Evolutionary conservation across 345 rosid genomes (phyloP).

Genomic region (Raphanus raphanistrum): DNA sequence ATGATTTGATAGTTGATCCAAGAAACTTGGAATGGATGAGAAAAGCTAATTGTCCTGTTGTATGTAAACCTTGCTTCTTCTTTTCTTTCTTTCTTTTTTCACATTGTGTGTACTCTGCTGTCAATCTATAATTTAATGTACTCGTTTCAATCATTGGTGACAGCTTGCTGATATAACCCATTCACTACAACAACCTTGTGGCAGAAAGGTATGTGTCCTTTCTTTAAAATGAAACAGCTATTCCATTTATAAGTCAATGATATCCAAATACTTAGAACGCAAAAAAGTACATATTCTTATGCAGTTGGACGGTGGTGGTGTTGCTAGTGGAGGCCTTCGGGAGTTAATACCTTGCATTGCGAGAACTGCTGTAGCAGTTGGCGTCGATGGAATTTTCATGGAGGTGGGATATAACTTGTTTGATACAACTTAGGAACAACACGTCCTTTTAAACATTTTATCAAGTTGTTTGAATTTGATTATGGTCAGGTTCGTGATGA

Average conservation of each 20-base stretch:
- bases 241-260: neutral
- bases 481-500: conserved; percentile 84
- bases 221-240: too few relatives aligned
- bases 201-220: conserved; percentile 87
- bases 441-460: neutral
- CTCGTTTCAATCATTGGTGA: conserved; percentile 24
- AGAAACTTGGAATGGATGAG: conserved; percentile 96
- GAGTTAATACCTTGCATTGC: conserved; percentile 96
- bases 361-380: conserved; percentile 94
- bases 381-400: conserved; percentile 96
- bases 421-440: neutral
- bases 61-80: conserved; percentile 46
- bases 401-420: conserved; percentile 60
- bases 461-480: conserved; percentile 8
- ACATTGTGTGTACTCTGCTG: neutral
- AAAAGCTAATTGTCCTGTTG: conserved; percentile 94
- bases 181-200: conserved; percentile 95
- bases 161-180: conserved; percentile 97
- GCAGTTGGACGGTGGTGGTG: conserved; percentile 96
- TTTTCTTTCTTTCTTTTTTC: conserved; percentile 8
- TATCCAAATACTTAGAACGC: neutral
- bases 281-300: conserved; percentile 11
- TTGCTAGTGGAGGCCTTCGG: conserved; percentile 99
- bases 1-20: conserved; percentile 94
- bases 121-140: neutral